Evolutionary conservation across 441 rosid genomes (phyloP), one percentile per base, ranked within the genome.

Genomic region (Breynia disticha): DNA sequence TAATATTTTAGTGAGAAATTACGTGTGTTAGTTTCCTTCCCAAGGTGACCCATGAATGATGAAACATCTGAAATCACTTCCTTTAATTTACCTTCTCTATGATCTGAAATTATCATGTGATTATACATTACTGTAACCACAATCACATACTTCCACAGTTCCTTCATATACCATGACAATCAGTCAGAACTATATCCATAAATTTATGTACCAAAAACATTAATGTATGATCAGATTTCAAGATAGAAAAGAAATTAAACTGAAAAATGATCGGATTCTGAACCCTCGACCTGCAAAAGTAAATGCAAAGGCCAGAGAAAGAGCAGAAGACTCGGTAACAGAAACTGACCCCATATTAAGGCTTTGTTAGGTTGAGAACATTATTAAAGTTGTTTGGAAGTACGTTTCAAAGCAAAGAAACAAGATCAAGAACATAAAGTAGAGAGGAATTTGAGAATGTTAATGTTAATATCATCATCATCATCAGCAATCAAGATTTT

Each of bases 1-100:
- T n/a, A 28, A 28, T 28, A 28, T 28, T 28, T 0, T 28, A 28
- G 3, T 28, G 35, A 28, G 35, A 28, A 28, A 28, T 4, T 28
- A n/a, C n/a, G 1, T 68, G 56, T 47, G 54, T 19, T 69, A 18
- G 35, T 69, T 76, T 65, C 72, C 62, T 70, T 76, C 65, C 76
- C 76, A 60, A 70, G 54, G 65, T 59, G 63, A 59, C 56, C 49
- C 56, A 56, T n/a, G n/a, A n/a, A 58, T 58, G 66, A 67, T 57
- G 64, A 16, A 55, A 50, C 63, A 63, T 56, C 57, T 66, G 60
- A 67, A 35, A 28, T 28, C 35, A 28, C 35, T 28, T 28, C 35
- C 59, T 57, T 52, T 54, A 28, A 16, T 19, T 17, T 35, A n/a
- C 42, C 48, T 60, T 64, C 46, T 50, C 17, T 19, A 54, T 19